Conservation (phyloP, 305 asterid species). For the Fraxinus xanthoxyloides region DNA sequence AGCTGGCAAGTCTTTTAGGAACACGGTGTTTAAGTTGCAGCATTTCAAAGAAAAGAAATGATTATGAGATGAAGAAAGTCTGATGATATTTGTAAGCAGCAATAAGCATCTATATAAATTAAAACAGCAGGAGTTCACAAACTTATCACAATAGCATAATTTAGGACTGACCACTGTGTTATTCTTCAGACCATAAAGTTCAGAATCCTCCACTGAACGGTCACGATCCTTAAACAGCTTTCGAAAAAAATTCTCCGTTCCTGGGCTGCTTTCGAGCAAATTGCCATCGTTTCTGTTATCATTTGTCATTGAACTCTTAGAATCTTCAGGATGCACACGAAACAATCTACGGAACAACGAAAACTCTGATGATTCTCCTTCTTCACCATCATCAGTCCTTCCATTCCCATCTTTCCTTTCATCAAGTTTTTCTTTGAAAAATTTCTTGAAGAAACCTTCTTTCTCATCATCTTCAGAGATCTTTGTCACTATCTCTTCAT, state of each 20-base stretch:
- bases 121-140: neutral
- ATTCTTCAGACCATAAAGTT: constrained; percentile 72
- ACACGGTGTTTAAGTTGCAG: neutral
- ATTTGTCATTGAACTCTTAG: constrained; percentile 43
- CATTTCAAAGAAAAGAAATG: neutral
- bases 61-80: neutral
- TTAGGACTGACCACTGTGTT: constrained; percentile 62
- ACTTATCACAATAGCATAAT: constrained; percentile 18
- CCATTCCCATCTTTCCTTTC: constrained; percentile 60
- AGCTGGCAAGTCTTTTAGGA: neutral
- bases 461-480: constrained; percentile 64
- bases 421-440: constrained; percentile 71
- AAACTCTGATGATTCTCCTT: constrained; percentile 68
- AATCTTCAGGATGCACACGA: constrained; percentile 83
- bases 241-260: constrained; percentile 79
- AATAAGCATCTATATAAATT: constrained; percentile 7
- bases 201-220: constrained; percentile 86
- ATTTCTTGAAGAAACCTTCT: constrained; percentile 76
- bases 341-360: constrained; percentile 65
- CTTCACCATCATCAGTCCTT: constrained; percentile 57
- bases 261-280: constrained; percentile 78
- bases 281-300: constrained; percentile 42
- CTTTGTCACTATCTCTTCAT: constrained; percentile 49
- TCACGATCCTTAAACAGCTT: constrained; percentile 90
- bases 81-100: constrained; percentile 5